Conservation (phyloP, 1,139 yeast species). For the Arxiozyma telluris region DNA sequence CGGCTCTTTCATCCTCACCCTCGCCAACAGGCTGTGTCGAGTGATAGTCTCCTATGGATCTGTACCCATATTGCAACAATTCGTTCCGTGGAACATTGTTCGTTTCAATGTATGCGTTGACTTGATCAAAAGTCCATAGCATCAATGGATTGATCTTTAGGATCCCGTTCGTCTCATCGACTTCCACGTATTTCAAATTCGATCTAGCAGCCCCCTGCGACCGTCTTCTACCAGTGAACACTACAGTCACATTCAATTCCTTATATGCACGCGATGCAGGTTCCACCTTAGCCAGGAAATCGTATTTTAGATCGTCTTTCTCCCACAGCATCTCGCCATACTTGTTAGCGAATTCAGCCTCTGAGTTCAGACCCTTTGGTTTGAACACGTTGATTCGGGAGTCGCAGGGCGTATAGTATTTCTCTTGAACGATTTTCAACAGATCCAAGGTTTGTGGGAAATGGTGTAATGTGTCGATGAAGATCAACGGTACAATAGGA, state of each 20-base stretch:
- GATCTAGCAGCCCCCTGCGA: conserved; percentile 86
- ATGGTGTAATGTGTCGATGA: conserved; percentile 85
- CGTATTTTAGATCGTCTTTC: conserved; percentile 69
- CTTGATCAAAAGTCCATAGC: conserved; percentile 71
- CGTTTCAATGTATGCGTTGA: conserved; percentile 56
- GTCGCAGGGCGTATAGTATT: conserved; percentile 37
- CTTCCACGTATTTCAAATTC: conserved; percentile 64
- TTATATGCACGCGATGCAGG: conserved; percentile 82
- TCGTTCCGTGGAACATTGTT: conserved; percentile 79
- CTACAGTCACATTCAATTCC: conserved; percentile 65
- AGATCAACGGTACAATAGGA: conserved; percentile 57
- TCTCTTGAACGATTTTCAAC: conserved; percentile 46
- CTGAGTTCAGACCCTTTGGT: conserved; percentile 51
- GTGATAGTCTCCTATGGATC: conserved; percentile 93
- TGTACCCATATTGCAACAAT: conserved; percentile 75
- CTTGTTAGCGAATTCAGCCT: conserved; percentile 52
- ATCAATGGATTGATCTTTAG: conserved; percentile 85
- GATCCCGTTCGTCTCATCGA: conserved; percentile 59
- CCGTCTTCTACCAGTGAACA: conserved; percentile 83
- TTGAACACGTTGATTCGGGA: conserved; percentile 50
- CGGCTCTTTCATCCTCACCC: conserved; percentile 92
- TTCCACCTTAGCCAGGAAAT: conserved; percentile 83
- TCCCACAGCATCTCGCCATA: conserved; percentile 84
- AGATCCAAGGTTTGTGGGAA: conserved; percentile 87
- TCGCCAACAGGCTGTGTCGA: conserved; percentile 83